Conservation (phyloP, 192 early-diverging fungal species). For the Coemansia umbellata region DNA sequence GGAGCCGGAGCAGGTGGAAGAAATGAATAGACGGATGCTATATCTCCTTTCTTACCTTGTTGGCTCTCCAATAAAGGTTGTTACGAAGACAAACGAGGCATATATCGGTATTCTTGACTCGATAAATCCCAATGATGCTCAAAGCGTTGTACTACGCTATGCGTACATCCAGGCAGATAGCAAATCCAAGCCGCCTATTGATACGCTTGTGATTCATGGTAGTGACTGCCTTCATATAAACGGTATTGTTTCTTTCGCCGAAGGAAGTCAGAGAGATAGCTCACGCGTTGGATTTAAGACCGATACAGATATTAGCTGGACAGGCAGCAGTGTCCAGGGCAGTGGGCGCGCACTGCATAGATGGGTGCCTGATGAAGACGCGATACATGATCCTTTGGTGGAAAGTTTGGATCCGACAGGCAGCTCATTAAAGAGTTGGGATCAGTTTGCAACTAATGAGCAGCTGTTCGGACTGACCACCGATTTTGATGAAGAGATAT, state of each 20-base stretch:
- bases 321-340: constrained; percentile 45
- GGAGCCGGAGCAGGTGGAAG: constrained; percentile 34
- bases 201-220: constrained; percentile 37
- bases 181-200: constrained; percentile 24
- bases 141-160: constrained; percentile 46
- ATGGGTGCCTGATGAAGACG: constrained; percentile 73
- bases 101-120: constrained; percentile 39
- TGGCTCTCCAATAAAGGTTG: constrained; percentile 35
- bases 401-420: constrained; percentile 12
- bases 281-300: constrained; percentile 64
- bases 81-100: constrained; percentile 9
- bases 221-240: constrained; percentile 36
- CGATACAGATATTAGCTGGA: constrained; percentile 83
- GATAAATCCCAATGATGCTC: constrained; percentile 48
- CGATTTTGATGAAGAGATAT: constrained; percentile 94
- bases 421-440: constrained; percentile 59
- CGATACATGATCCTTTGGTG: constrained; percentile 16
- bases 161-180: constrained; percentile 24
- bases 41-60: constrained; percentile 40
- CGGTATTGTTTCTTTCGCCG: constrained; percentile 21
- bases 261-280: constrained; percentile 1
- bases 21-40: constrained; percentile 42
- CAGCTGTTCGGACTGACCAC: constrained; percentile 90
- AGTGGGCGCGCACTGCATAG: constrained; percentile 81
- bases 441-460: constrained; percentile 96